phyloP scores from a whole-genome alignment of 352 stramenopile genomes.

The Phytophthora sp. region DNA sequence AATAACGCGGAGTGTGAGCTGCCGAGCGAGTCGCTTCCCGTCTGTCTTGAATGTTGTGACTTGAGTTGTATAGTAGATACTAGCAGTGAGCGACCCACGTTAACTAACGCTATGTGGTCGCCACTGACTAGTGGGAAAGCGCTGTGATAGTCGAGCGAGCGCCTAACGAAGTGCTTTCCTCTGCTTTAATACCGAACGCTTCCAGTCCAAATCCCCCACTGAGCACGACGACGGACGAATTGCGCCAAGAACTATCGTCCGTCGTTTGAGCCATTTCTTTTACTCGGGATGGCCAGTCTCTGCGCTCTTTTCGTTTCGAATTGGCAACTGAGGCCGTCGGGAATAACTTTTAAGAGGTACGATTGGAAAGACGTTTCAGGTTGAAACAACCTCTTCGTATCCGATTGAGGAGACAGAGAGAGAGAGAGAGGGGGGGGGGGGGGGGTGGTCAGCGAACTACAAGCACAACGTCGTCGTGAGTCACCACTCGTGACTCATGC shows the following conservation, averaged over 20 bases:
- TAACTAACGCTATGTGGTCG: conserved; percentile 14
- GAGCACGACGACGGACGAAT: no score
- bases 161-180: conserved; percentile 18
- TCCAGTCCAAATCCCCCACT: conserved; percentile 35
- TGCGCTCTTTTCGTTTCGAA: conserved; percentile 7
- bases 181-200: conserved; percentile 20
- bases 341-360: not conserved
- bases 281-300: conserved; percentile 15
- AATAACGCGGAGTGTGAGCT: not conserved
- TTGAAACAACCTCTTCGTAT: not conserved
- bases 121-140: conserved; percentile 36
- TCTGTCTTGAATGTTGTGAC: no score
- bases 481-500: no score
- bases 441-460: no score
- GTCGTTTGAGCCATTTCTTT: conserved; percentile 30
- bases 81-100: conserved; percentile 24
- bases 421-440: no score
- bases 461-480: no score
- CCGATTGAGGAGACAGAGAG: no score
- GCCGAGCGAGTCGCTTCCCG: conserved; percentile 11
- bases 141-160: conserved; percentile 17
- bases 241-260: conserved; percentile 34
- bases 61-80: conserved; percentile 25
- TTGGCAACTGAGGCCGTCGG: not conserved
- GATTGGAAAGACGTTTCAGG: no score